These are phyloP conservation scores for Monilinia aucupariae DNA, from an alignment of 2,329 filamentous ascomycete genomes.

Conservation along the genomic window DNA sequence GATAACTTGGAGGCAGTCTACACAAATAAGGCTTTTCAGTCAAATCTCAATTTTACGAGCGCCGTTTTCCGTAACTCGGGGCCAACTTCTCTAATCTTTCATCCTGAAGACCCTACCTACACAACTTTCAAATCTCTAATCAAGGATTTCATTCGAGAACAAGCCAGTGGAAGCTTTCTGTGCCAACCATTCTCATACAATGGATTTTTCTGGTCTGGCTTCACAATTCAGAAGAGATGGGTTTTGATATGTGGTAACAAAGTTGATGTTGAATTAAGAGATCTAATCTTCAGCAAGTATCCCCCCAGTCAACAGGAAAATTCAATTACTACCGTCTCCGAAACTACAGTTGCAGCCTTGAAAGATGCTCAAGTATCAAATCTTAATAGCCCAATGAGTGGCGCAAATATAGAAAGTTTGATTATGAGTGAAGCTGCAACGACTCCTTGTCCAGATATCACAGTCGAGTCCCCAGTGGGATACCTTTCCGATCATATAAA, in stretches of 20 bases:
- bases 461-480: constrained; percentile 31
- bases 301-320: not conserved
- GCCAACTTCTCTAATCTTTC: not conserved
- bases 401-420: not conserved
- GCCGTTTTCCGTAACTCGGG: not conserved
- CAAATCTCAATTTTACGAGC: not conserved
- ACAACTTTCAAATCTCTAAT: constrained; percentile 5
- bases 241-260: constrained; percentile 12
- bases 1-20: constrained; percentile 54
- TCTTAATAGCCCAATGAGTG: not conserved
- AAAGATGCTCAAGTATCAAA: constrained; percentile 8
- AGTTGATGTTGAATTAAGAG: constrained; percentile 7
- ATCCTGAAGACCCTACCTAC: not conserved
- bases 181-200: constrained; percentile 1
- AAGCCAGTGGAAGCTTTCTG: not conserved
- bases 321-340: constrained; percentile 7
- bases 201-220: constrained; percentile 11
- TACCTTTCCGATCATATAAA: constrained; percentile 62
- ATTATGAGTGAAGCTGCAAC: not conserved
- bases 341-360: constrained; percentile 6
- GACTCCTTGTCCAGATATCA: not conserved
- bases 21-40: constrained; percentile 46
- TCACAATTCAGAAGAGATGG: constrained; percentile 9
- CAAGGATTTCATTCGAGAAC: constrained; percentile 7
- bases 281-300: constrained; percentile 43